Conservation (phyloP, 2,329 filamentous ascomycete species). For the Diplodia sapinea region DNA sequence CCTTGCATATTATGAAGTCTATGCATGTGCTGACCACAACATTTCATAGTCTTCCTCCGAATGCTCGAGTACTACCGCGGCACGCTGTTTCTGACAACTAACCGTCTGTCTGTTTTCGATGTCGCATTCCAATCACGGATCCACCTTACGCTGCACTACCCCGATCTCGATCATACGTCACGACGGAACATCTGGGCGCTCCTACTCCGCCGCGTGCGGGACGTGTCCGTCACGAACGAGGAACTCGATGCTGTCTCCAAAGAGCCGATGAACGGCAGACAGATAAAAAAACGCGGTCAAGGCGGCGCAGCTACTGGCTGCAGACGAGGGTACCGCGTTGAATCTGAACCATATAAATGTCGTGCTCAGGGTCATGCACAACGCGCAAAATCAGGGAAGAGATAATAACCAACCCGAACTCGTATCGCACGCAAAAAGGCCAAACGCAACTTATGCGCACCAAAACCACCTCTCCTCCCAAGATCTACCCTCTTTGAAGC, state of each 20-base stretch:
- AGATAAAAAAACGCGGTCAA: constrained; percentile 20
- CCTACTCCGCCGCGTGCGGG: background rate
- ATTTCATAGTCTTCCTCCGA: constrained; percentile 29
- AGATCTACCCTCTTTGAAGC: too few species aligned
- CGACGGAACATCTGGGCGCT: background rate
- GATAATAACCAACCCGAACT: too few species aligned
- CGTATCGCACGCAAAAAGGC: too few species aligned
- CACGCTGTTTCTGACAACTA: constrained; percentile 45
- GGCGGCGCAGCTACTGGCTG: constrained; percentile 5
- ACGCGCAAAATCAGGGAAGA: too few species aligned
- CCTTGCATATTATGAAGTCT: background rate
- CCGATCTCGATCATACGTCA: background rate
- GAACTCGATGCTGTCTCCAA: background rate
- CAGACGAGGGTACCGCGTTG: background rate
- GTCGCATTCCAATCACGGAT: constrained; percentile 27
- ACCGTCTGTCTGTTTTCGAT: constrained; percentile 41
- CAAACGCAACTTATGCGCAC: too few species aligned
- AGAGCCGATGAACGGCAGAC: background rate
- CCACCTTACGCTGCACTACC: constrained; percentile 24
- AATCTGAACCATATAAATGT: background rate
- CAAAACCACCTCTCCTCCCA: too few species aligned
- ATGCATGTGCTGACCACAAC: background rate
- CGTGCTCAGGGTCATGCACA: too few species aligned
- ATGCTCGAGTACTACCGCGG: constrained; percentile 34
- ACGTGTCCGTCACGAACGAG: background rate